These are phyloP conservation scores for Diplodia sapinea DNA, from an alignment of 2,329 filamentous ascomycete species.

Conservation along the genomic window DNA sequence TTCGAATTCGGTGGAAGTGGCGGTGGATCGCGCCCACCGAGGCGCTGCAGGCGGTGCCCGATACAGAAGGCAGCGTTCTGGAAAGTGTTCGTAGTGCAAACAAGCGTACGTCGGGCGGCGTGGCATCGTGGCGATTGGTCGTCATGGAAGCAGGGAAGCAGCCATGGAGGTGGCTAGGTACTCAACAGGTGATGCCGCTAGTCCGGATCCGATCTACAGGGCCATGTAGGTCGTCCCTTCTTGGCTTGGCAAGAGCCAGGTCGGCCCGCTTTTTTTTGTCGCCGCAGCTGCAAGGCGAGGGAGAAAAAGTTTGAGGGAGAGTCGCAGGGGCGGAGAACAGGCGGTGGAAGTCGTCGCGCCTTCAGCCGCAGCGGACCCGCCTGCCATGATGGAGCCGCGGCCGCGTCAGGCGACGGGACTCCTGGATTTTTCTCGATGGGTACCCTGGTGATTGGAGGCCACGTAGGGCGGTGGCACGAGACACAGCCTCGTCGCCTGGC, in stretches of 20 bases:
- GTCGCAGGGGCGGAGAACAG: background rate
- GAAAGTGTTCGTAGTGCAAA: background rate
- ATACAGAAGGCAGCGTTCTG: too few relatives aligned
- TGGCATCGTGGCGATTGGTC: too few relatives aligned
- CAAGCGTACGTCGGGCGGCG: background rate
- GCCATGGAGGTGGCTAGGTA: background rate
- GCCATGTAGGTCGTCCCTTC: background rate
- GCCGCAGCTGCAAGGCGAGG: background rate
- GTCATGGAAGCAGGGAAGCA: too few relatives aligned
- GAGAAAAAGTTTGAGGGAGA: background rate
- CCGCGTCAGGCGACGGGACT: background rate
- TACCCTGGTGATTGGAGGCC: background rate
- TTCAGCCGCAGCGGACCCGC: background rate
- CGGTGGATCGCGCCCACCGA: too few relatives aligned
- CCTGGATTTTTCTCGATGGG: background rate
- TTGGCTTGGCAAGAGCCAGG: background rate
- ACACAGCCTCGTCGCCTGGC: constrained; percentile 15
- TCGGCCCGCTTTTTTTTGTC: constrained; percentile 8
- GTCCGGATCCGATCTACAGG: constrained; percentile 12
- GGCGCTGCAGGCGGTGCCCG: too few relatives aligned
- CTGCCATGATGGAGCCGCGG: background rate
- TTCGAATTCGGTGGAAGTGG: too few relatives aligned
- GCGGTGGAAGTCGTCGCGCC: constrained; percentile 15
- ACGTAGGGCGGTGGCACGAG: constrained; percentile 27
- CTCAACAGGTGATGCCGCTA: constrained; percentile 1